phyloP scores from a whole-genome alignment of 139 green algal species.

The Picochlorum sp. region DNA sequence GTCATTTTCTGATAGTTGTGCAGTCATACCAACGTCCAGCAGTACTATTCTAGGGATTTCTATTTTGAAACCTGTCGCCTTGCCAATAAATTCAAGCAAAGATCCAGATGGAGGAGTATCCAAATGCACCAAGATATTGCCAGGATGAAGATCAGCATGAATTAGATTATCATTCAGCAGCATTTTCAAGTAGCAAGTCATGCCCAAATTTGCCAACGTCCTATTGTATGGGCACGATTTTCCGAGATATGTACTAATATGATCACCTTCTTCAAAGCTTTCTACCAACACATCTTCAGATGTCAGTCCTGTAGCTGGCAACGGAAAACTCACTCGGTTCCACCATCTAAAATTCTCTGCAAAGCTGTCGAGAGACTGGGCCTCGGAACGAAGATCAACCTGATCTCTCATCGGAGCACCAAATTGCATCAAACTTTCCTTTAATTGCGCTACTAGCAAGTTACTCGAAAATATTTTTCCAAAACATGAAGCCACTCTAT shows the following conservation, averaged over 20 bases:
- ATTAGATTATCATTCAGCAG: conserved; percentile 84
- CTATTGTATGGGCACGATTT: conserved; percentile 41
- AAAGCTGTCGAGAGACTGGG: conserved; percentile 65
- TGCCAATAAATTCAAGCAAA: background rate
- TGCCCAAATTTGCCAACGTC: conserved; percentile 54
- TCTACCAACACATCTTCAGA: conserved; percentile 76
- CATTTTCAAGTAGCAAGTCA: conserved; percentile 87
- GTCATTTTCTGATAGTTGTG: conserved; percentile 63
- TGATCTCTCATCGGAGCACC: conserved; percentile 80
- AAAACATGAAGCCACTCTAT: conserved; percentile 29
- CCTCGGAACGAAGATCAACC: conserved; percentile 76
- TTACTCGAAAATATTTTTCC: background rate
- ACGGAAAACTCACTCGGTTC: conserved; percentile 13
- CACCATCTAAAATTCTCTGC: conserved; percentile 54
- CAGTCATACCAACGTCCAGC: conserved; percentile 77
- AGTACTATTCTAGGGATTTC: conserved; percentile 50
- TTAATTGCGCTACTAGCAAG: conserved; percentile 32
- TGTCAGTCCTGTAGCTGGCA: conserved; percentile 13
- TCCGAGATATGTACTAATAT: conserved; percentile 51
- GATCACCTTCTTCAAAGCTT: conserved; percentile 73
- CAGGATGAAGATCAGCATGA: conserved; percentile 87
- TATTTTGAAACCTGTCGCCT: background rate
- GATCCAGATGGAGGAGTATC: background rate
- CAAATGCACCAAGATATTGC: conserved; percentile 77
- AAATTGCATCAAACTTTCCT: conserved; percentile 69